Base-by-base conservation (phyloP, 148 eudicot genomes). In the Polygonum aviculare region DNA sequence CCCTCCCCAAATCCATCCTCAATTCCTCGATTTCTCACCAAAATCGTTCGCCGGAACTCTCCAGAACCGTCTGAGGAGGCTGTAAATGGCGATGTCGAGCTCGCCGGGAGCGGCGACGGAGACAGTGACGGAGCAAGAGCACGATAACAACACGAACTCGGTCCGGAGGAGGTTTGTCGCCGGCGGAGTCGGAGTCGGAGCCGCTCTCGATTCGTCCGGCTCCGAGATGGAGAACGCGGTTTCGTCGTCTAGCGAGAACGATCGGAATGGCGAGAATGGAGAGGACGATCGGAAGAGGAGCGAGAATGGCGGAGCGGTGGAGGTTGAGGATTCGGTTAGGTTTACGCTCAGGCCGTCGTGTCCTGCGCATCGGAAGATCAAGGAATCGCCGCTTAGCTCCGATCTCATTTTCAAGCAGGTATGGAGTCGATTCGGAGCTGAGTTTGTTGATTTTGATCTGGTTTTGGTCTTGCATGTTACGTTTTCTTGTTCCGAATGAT, bases 381-480 rank as follows among this genome's bases (percentile, higher is more conserved):
- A 85, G 83, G 98, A 94, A 82, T 87, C 91, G 81, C 98, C 98
- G 44, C 95, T 94, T 26, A 94, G 98, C 74, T 94, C 98, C 50
- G 97, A 88, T 80, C 93, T 94, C 26, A 94, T 94, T 78, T 94
- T 94, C 71, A 90, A 86, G 72, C 97, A 94, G 93, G 98, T 94
- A 55, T 18, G 40, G 2, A 33, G 2, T 50, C 72, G 51, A 45
- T 49, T 54, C 36, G 76, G 11, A 26, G 41, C 16, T 16, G 31
- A 51, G 22, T 38, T 75, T 59, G 12, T 38, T 55, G 33, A 63
- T 39, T 40, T 2, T 36, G 19, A 18, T 4, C 38, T 15, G 72
- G 45, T 33, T 67, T 67, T 67, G 72, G 72, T 67, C 75, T 72
- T 72, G 54, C 51, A 48, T 48, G 50, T 72, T 72, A 36, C 50